Conservation (phyloP, 2,329 filamentous ascomycete genomes). For the Rhynchosporium graminicola region DNA sequence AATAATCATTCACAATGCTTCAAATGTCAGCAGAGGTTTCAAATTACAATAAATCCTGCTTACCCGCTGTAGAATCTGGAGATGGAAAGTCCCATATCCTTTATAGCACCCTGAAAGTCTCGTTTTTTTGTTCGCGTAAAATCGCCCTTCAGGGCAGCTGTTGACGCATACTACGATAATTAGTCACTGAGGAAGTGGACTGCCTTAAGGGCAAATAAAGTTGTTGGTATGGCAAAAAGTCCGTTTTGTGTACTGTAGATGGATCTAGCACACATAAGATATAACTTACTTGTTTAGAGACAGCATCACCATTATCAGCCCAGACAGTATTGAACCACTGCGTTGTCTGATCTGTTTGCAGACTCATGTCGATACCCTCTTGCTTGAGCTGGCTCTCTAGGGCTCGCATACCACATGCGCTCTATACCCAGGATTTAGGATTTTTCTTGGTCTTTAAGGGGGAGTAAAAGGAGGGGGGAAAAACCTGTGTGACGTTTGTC, state of each 20-base stretch:
- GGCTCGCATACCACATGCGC: conserved; percentile 80
- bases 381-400: conserved; percentile 76
- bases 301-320: conserved; percentile 96
- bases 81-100: conserved; percentile 86
- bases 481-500: conserved; percentile 82
- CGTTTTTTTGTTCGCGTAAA: conserved; percentile 90
- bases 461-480: too few species aligned
- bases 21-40: neutral
- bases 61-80: conserved; percentile 72
- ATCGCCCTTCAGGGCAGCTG: conserved; percentile 93
- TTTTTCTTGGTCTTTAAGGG: too few species aligned
- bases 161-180: conserved; percentile 79
- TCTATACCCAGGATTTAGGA: conserved; percentile 42
- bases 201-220: neutral
- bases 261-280: neutral
- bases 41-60: conserved; percentile 32
- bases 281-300: conserved; percentile 60
- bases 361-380: conserved; percentile 74
- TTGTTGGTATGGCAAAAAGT: neutral
- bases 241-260: neutral
- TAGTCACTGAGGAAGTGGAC: neutral
- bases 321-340: conserved; percentile 95
- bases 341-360: conserved; percentile 75
- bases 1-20: conserved; percentile 97
- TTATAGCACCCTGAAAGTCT: conserved; percentile 86